A percentile compares a stretch with the other conserved stretches of the same genome.
phyloP scores from a whole-genome alignment of 768 basidiomycete species.

The Harrya chromipes region DNA sequence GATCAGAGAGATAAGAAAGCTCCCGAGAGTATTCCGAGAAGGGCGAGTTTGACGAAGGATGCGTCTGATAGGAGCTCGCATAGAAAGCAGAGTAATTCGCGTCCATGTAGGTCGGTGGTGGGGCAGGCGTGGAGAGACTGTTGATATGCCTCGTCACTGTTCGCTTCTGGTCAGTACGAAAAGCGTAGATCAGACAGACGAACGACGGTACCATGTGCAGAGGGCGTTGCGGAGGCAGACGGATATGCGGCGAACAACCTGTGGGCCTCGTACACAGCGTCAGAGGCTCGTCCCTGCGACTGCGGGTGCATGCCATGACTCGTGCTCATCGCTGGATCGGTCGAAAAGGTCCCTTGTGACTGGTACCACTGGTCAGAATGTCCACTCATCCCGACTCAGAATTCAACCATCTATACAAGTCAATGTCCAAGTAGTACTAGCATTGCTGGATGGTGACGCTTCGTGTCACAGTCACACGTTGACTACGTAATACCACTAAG shows the following conservation, averaged over 20 bases:
- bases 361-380: conserved; percentile 22
- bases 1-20: conserved; percentile 51
- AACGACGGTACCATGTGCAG: conserved; percentile 57
- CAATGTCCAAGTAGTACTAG: background rate
- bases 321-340: conserved; percentile 6
- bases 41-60: conserved; percentile 44
- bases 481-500: background rate
- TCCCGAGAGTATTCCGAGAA: conserved; percentile 71
- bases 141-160: conserved; percentile 66
- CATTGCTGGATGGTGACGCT: conserved; percentile 10
- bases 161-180: conserved; percentile 17
- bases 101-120: conserved; percentile 63
- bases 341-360: conserved; percentile 12
- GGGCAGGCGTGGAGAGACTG: conserved; percentile 54
- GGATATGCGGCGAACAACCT: conserved; percentile 66
- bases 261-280: conserved; percentile 67
- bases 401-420: conserved; percentile 1
- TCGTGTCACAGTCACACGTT: conserved; percentile 23
- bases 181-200: background rate
- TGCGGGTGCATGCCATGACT: conserved; percentile 1
- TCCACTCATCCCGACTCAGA: conserved; percentile 22
- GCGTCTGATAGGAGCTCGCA: conserved; percentile 26
- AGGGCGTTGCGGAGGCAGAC: conserved; percentile 73
- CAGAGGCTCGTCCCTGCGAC: conserved; percentile 28
- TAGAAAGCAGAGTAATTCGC: conserved; percentile 35